Evolutionary conservation across 1,284 basidiomycete species (phyloP).

Genomic region (Pseudozyma sp.): DNA sequence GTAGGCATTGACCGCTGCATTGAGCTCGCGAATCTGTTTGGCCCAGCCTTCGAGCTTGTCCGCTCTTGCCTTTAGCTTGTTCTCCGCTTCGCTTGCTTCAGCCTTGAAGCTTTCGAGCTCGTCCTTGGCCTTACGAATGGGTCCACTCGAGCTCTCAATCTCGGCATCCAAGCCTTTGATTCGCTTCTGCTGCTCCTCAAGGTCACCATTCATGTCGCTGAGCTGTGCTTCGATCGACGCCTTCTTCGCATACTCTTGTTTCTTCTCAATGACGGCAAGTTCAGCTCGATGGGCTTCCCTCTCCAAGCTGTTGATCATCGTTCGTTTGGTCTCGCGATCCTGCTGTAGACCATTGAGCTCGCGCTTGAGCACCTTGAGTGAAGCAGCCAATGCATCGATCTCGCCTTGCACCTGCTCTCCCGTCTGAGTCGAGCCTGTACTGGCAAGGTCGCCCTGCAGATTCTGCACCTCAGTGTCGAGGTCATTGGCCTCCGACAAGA

Average conservation of each 20-base stretch:
- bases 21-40: slow-evolving; percentile 55
- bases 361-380: slow-evolving; percentile 55
- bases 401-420: slow-evolving; percentile 56
- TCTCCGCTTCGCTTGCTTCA: slow-evolving; percentile 73
- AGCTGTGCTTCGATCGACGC: slow-evolving; percentile 51
- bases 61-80: slow-evolving; percentile 72
- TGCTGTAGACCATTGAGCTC: slow-evolving; percentile 54
- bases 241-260: slow-evolving; percentile 50
- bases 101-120: slow-evolving; percentile 75
- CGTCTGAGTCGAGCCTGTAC: slow-evolving; percentile 54
- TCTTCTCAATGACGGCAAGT: slow-evolving; percentile 70
- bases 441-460: slow-evolving; percentile 51
- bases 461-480: slow-evolving; percentile 45
- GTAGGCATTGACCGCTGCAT: slow-evolving; percentile 41
- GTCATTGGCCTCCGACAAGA: slow-evolving; percentile 34
- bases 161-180: slow-evolving; percentile 73
- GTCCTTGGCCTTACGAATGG: slow-evolving; percentile 77
- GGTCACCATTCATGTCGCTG: slow-evolving; percentile 73
- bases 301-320: slow-evolving; percentile 45
- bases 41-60: slow-evolving; percentile 39
- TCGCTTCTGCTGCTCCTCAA: slow-evolving; percentile 70
- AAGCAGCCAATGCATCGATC: slow-evolving; percentile 52
- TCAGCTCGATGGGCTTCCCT: slow-evolving; percentile 50
- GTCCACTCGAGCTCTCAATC: slow-evolving; percentile 76
- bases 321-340: slow-evolving; percentile 52